Conservation (phyloP, 2,329 filamentous ascomycete species). For the Didymosphaeria variabile region DNA sequence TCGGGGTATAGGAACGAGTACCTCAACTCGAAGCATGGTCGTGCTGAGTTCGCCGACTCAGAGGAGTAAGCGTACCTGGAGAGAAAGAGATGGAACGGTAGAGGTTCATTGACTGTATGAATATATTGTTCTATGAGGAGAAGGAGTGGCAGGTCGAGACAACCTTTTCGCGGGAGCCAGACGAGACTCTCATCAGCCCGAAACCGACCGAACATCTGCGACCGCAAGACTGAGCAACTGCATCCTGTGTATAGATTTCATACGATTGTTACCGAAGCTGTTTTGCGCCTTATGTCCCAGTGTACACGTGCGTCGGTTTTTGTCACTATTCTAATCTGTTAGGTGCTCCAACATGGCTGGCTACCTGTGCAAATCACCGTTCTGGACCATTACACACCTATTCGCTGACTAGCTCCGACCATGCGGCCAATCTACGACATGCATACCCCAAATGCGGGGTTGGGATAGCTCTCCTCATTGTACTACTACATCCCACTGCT, state of each 20-base stretch:
- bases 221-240: constrained; percentile 6
- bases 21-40: constrained; percentile 80
- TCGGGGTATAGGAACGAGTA: constrained; percentile 72
- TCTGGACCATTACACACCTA: not conserved
- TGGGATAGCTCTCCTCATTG: not conserved
- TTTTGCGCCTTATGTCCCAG: not conserved
- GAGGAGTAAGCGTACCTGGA: constrained; percentile 32
- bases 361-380: not conserved
- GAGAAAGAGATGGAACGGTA: not conserved
- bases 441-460: constrained; percentile 1
- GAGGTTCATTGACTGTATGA: constrained; percentile 16
- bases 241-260: constrained; percentile 21
- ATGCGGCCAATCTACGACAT: not conserved
- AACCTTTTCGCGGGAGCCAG: not conserved
- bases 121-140: constrained; percentile 4
- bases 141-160: not conserved
- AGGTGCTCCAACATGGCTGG: not conserved
- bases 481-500: not conserved
- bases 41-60: constrained; percentile 60
- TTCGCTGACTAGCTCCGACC: not conserved
- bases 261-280: constrained; percentile 7
- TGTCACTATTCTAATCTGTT: not conserved
- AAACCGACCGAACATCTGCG: constrained; percentile 1
- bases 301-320: not conserved
- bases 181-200: not conserved